Evolutionary conservation across 2,329 filamentous ascomycete species (phyloP).

Genomic region (Decorospora gaudefroyi): DNA sequence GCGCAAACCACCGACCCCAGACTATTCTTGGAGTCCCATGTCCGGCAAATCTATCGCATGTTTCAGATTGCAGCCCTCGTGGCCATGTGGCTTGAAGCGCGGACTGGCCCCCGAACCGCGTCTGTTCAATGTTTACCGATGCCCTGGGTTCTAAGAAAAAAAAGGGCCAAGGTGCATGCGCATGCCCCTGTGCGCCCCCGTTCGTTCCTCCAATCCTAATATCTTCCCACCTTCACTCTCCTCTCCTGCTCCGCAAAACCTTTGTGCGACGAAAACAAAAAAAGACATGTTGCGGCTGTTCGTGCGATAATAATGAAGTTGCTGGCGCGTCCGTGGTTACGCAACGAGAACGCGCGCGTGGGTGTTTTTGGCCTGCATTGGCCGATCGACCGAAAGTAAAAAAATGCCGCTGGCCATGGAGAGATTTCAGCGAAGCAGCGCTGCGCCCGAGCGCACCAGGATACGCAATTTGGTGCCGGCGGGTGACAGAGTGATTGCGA

Average conservation of each 20-base stretch:
- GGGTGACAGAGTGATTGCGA: slow-evolving; percentile 24
- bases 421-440: slow-evolving; percentile 30
- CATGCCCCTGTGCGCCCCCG: slow-evolving; percentile 8
- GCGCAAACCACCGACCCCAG: background rate
- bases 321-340: slow-evolving; percentile 14
- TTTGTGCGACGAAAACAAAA: slow-evolving; percentile 14
- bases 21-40: slow-evolving; percentile 5
- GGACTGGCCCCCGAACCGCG: slow-evolving; percentile 6
- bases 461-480: slow-evolving; percentile 18
- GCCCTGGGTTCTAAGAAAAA: too few relatives aligned
- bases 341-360: slow-evolving; percentile 19
- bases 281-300: slow-evolving; percentile 8
- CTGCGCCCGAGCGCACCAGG: slow-evolving; percentile 24
- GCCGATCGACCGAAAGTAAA: slow-evolving; percentile 7
- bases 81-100: slow-evolving; percentile 11
- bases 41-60: slow-evolving; percentile 6
- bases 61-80: slow-evolving; percentile 8
- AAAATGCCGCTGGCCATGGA: slow-evolving; percentile 25
- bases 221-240: background rate
- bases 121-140: slow-evolving; percentile 10
- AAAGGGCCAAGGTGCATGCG: slow-evolving; percentile 9
- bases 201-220: slow-evolving; percentile 8
- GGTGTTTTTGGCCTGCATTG: slow-evolving; percentile 9
- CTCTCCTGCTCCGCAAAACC: slow-evolving; percentile 1
- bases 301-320: slow-evolving; percentile 17